Evolutionary conservation across 306 rosid genomes (phyloP), one percentile per base, ranked within the genome.

Genomic region (Citrullus mucosospermus): DNA sequence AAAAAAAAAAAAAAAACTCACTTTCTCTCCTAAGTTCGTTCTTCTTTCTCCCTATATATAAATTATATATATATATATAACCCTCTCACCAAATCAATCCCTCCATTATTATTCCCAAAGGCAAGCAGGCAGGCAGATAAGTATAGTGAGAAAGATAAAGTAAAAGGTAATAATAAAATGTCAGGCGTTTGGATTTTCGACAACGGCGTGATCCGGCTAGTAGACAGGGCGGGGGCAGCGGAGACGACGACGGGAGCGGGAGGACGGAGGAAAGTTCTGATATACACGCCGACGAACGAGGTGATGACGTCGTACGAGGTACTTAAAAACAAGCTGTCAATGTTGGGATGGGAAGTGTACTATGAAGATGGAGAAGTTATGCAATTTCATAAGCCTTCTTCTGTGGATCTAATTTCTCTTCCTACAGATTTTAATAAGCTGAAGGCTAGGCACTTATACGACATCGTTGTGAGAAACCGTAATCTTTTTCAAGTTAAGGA

Each of bases 171-270:
- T 48, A 48, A 48, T 48, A 69, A 46, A 39, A 87, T 94, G 98
- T 90, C 98, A 0, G 98, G 98, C 28, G 97, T 94, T 41, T 92
- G 97, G 97, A 86, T 92, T 2, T 92, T 92, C 96, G 89, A 86
- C 84, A 89, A 94, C 84, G 93, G 95, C 2, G 96, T 94, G 30
- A 85, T 92, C n/a, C 83, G 96, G 55, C 88, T 94, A 18, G 96
- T 91, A 34, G 98, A 93, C 80, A 92, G 91, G 44, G 93, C 93
- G 0, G 96, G 89, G 0, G 85, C 83, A 0, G 98, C 85, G 5
- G 80, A 62, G 69, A 62, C n/a, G 3, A 25, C 69, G 20, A 38
- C 90, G 0, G 20, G 39, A 43, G 86, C 80, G 0, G 85, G 84
- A 9, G 20, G 58, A 9, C 73, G 85, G 65, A 81, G 97, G 0